Conservation (phyloP, 441 rosid genomes). For the Raphanus hybrid region DNA sequence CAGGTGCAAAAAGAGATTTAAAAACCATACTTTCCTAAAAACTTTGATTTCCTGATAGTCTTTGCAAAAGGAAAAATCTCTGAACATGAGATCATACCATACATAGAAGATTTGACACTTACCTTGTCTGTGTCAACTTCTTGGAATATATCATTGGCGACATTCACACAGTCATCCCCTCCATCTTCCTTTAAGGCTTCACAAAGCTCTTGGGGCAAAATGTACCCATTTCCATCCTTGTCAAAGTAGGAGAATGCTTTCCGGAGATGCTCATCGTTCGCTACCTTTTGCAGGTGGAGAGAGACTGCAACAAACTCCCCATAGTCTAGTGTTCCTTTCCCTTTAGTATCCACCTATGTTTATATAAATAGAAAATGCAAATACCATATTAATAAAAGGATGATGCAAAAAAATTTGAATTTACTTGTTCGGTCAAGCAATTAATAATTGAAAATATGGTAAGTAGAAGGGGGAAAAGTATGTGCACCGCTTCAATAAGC, state of each 20-base stretch:
- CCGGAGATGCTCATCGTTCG: constrained; percentile 93
- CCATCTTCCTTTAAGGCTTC: constrained; percentile 96
- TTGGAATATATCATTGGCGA: constrained; percentile 96
- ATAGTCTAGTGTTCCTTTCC: constrained; percentile 87
- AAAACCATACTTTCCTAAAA: constrained; percentile 9
- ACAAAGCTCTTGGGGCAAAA: constrained; percentile 89
- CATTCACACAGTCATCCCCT: constrained; percentile 83
- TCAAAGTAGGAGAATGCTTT: constrained; percentile 97
- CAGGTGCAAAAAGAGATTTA: constrained; percentile 12
- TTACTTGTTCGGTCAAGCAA: not conserved
- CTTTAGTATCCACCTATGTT: constrained; percentile 85
- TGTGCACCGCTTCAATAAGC: constrained; percentile 95
- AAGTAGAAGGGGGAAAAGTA: constrained; percentile 34
- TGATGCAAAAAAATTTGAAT: not conserved
- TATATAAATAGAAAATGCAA: not conserved
- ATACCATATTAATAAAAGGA: not conserved
- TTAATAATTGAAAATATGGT: not conserved
- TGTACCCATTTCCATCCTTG: constrained; percentile 88
- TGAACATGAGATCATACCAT: not conserved
- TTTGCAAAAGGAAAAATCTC: constrained; percentile 13
- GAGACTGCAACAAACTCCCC: constrained; percentile 97
- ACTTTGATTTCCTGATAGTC: not conserved
- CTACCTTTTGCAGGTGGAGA: constrained; percentile 91
- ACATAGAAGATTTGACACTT: constrained; percentile 26
- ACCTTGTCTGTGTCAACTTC: constrained; percentile 99